Conservation (phyloP, 805 yeast species). For the Candida silvatica region DNA sequence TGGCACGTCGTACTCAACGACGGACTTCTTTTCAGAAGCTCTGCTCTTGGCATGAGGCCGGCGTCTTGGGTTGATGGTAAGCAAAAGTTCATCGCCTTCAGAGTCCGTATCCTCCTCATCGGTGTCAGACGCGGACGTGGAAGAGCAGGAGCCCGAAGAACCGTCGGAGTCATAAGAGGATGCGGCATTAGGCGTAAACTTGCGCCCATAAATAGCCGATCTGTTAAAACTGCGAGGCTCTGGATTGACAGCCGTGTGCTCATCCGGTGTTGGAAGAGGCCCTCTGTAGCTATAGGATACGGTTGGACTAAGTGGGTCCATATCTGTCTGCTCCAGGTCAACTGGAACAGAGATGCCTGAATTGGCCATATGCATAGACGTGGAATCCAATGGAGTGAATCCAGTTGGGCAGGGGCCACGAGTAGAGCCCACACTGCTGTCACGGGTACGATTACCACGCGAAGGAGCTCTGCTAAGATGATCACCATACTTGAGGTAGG, state of each 20-base stretch:
- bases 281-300: no score
- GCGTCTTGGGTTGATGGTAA: constrained; percentile 8
- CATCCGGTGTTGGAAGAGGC: no score
- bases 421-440: no score
- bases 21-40: neutral
- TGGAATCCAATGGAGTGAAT: no score
- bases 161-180: neutral
- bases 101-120: no score
- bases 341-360: constrained; percentile 21
- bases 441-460: neutral
- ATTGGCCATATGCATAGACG: constrained; percentile 9
- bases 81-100: constrained; percentile 11
- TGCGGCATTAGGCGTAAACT: constrained; percentile 1
- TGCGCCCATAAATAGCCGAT: constrained; percentile 2
- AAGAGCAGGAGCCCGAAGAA: neutral
- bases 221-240: no score
- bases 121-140: neutral
- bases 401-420: no score
- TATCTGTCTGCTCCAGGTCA: constrained; percentile 12
- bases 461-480: neutral
- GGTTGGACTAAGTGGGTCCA: constrained; percentile 17
- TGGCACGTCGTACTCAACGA: neutral
- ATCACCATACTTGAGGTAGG: constrained; percentile 5
- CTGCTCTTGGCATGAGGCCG: neutral
- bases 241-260: no score